These are phyloP conservation scores for Lactarius evosmus DNA, from an alignment of 768 basidiomycete genomes.

Conservation along the genomic window DNA sequence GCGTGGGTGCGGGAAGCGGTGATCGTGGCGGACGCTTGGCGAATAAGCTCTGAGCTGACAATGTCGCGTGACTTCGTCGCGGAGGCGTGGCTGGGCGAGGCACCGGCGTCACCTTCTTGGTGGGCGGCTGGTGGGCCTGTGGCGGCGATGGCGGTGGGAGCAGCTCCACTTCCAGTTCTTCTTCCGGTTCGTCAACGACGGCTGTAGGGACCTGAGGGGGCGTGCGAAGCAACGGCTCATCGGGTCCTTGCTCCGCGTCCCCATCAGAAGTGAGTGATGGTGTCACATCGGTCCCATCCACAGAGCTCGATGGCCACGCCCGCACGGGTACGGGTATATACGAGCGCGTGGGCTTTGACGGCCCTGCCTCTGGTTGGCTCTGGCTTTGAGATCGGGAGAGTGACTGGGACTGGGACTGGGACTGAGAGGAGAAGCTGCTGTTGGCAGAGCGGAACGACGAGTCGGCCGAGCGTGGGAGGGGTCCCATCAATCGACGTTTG, in stretches of 20 bases:
- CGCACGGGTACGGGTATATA: conserved; percentile 21
- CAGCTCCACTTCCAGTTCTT: conserved; percentile 3
- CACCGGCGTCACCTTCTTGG: not conserved
- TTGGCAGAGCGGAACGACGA: conserved; percentile 7
- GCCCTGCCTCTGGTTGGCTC: conserved; percentile 11
- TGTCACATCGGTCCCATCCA: conserved; percentile 28
- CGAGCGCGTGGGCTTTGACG: conserved; percentile 15
- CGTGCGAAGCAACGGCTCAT: conserved; percentile 20
- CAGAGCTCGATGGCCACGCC: conserved; percentile 23
- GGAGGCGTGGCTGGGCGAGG: conserved; percentile 15
- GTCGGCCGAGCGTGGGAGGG: conserved; percentile 15
- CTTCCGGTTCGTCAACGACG: conserved; percentile 6
- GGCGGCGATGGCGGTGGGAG: not conserved
- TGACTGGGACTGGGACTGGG: conserved; percentile 1
- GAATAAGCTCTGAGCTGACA: conserved; percentile 42
- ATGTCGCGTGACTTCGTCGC: not conserved
- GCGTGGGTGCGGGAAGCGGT: conserved; percentile 53
- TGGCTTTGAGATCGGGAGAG: conserved; percentile 10
- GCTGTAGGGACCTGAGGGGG: conserved; percentile 26
- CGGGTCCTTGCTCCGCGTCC: conserved; percentile 19
- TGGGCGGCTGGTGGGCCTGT: conserved; percentile 6
- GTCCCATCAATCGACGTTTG: conserved; percentile 21
- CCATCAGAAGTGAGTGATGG: conserved; percentile 28
- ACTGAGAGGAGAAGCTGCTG: conserved; percentile 16
- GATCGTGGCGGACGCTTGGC: conserved; percentile 61